A percentile compares a stretch with the other conserved stretches of the same genome.
Conservation (phyloP, 805 yeast species). For the Saturnispora galanensis region DNA sequence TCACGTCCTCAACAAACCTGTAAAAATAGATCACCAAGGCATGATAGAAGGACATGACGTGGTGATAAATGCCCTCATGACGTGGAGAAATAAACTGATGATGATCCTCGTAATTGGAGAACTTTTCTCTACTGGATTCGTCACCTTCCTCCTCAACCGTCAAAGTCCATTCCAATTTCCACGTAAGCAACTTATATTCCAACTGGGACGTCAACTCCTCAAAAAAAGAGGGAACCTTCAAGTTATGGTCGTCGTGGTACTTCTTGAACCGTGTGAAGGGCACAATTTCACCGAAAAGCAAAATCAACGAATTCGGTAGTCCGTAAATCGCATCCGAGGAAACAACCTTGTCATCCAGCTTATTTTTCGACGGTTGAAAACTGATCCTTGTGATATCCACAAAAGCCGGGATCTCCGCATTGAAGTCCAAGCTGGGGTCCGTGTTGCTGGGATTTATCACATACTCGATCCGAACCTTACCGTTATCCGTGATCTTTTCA, state of each 20-base stretch:
- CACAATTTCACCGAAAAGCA: conserved; percentile 65
- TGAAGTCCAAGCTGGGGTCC: conserved; percentile 7
- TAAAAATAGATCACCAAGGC: conserved; percentile 63
- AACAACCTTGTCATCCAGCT: conserved; percentile 45
- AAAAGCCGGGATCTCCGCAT: conserved; percentile 29
- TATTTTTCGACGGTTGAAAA: conserved; percentile 31
- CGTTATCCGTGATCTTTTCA: conserved; percentile 36
- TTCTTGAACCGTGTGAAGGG: conserved; percentile 54
- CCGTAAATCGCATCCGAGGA: conserved; percentile 80
- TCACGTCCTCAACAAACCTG: conserved; percentile 47
- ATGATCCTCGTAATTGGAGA: conserved; percentile 7
- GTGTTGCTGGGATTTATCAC: conserved; percentile 24
- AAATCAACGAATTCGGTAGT: conserved; percentile 67
- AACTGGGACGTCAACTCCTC: conserved; percentile 29
- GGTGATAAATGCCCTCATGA: conserved; percentile 71
- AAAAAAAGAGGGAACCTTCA: conserved; percentile 28
- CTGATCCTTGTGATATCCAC: conserved; percentile 33
- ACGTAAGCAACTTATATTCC: conserved; percentile 43
- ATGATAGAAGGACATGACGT: conserved; percentile 68
- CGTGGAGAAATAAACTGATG: conserved; percentile 36
- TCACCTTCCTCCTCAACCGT: conserved; percentile 23
- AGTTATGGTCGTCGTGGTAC: conserved; percentile 33
- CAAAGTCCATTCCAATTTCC: conserved; percentile 73
- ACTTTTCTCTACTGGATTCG: background rate
- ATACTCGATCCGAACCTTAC: conserved; percentile 39